Evolutionary conservation across 1,284 basidiomycete genomes (phyloP), one percentile per base, ranked within the genome.

Genomic region (Tilletia walkeri): DNA sequence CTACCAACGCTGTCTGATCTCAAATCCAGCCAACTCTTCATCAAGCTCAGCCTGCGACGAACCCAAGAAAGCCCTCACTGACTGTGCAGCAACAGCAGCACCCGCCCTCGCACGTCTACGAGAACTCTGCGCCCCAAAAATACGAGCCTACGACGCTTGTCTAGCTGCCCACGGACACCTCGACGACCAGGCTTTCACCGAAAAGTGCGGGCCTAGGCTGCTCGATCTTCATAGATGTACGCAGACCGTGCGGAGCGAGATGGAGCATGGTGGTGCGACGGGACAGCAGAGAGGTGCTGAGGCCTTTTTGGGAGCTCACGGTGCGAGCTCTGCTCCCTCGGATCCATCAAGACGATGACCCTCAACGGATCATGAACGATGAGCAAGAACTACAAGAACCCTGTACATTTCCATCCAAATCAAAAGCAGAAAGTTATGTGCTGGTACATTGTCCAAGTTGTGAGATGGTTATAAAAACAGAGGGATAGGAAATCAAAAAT

Each of bases 1-100:
- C 7, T 82, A 80, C 69, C 78, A 82, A 67, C 76, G 80, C 38
- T 82, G 81, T 68, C 77, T 82, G 59, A 72, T 81, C 2, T 75
- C 76, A 38, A 79, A 80, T 68, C 75, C 78, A 47, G 41, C 41
- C 41, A 9, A 7, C 9, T 45, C 41, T 14, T 45, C 41, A 7
- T 45, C 75, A 9, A n/a, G 14, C 16, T 14, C 59, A 0, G 71
- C 70, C 6, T 82, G 81, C 69, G 78, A 73, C 34, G 56, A 49
- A 18, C 69, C 76, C 68, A 80, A 81, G 56, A 63, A 66, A 39
- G 73, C 69, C 24, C 76, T 82, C 16, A 75, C 77, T 0, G 67
- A 75, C 7, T 82, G 81, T 56, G 81, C 81, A 4, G 76, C 80
- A 14, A 61, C 73, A 5, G 78, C 80, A 4, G 79, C 80, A 3